phyloP scores from a whole-genome alignment of 2,329 filamentous ascomycete species.

The Epichloe baconii region DNA sequence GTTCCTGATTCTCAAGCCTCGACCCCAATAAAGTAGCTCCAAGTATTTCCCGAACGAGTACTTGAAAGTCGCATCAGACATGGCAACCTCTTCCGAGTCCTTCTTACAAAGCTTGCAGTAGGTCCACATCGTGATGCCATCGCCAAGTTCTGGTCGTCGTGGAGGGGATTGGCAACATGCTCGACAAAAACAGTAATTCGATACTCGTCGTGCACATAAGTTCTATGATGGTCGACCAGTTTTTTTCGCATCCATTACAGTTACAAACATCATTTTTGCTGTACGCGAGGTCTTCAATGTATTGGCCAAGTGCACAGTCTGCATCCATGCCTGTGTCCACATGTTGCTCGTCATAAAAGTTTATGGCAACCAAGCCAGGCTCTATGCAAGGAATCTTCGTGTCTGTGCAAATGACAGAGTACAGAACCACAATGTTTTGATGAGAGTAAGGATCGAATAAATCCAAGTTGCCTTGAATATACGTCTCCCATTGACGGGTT shows the following conservation, averaged over 20 bases:
- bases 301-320: slow-evolving; percentile 88
- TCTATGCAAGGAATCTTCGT: slow-evolving; percentile 90
- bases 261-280: slow-evolving; percentile 66
- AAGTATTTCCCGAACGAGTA: slow-evolving; percentile 98
- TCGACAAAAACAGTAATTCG: slow-evolving; percentile 87
- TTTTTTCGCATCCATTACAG: slow-evolving; percentile 76
- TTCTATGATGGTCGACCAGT: slow-evolving; percentile 86
- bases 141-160: slow-evolving; percentile 28
- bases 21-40: slow-evolving; percentile 95
- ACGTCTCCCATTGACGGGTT: slow-evolving; percentile 91
- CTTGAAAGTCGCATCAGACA: slow-evolving; percentile 93
- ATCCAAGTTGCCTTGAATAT: slow-evolving; percentile 75
- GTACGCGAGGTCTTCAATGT: slow-evolving; percentile 79
- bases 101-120: slow-evolving; percentile 85
- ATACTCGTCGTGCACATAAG: slow-evolving; percentile 93
- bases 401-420: slow-evolving; percentile 84
- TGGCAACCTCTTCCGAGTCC: slow-evolving; percentile 76
- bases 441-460: slow-evolving; percentile 92
- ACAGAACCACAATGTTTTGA: slow-evolving; percentile 89
- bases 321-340: slow-evolving; percentile 58
- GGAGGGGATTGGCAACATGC: slow-evolving; percentile 30
- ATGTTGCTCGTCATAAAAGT: slow-evolving; percentile 90
- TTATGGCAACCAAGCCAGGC: slow-evolving; percentile 77
- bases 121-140: slow-evolving; percentile 92
- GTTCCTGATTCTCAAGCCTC: slow-evolving; percentile 59